A percentile compares a stretch with the other conserved stretches of the same genome.
phyloP scores from a whole-genome alignment of 345 rosid genomes.

The Populus ilicifolia region DNA sequence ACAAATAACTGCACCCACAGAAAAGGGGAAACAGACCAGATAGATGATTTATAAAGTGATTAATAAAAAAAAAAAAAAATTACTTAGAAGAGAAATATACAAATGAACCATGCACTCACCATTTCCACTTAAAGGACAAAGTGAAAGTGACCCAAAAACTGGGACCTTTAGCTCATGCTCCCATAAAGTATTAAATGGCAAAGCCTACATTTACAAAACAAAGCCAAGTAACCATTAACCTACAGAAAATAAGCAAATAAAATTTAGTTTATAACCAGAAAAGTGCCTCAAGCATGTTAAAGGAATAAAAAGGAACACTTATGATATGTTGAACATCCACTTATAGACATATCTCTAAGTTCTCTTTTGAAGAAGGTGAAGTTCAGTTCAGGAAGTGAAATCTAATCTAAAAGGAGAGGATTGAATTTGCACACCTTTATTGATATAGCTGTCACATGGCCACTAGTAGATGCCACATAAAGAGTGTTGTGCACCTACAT shows the following conservation, averaged over 20 bases:
- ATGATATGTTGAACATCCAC: too few species aligned
- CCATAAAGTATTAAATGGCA: conserved; percentile 69
- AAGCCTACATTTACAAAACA: conserved; percentile 45
- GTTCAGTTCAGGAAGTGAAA: not conserved
- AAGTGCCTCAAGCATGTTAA: not conserved
- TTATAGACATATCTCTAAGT: too few species aligned
- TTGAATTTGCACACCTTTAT: conserved; percentile 44
- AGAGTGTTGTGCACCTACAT: conserved; percentile 48
- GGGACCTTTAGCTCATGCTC: conserved; percentile 65
- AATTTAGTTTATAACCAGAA: not conserved
- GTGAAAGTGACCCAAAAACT: conserved; percentile 70
- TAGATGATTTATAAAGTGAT: not conserved
- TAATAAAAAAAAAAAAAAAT: not conserved
- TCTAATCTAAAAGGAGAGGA: not conserved
- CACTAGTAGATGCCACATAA: conserved; percentile 82
- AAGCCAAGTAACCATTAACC: not conserved
- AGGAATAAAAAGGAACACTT: not conserved
- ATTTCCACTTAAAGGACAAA: conserved; percentile 44
- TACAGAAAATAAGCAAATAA: not conserved
- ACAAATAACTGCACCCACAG: conserved; percentile 61
- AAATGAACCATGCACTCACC: conserved; percentile 32
- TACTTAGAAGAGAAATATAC: not conserved
- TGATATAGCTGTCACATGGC: conserved; percentile 73
- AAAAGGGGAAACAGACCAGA: not conserved
- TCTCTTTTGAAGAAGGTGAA: not conserved